Percentiles rank a stretch among this genome's conserved stretches.
Conservation (phyloP, 495 filamentous ascomycete genomes). For the Ascobolus immersus region DNA sequence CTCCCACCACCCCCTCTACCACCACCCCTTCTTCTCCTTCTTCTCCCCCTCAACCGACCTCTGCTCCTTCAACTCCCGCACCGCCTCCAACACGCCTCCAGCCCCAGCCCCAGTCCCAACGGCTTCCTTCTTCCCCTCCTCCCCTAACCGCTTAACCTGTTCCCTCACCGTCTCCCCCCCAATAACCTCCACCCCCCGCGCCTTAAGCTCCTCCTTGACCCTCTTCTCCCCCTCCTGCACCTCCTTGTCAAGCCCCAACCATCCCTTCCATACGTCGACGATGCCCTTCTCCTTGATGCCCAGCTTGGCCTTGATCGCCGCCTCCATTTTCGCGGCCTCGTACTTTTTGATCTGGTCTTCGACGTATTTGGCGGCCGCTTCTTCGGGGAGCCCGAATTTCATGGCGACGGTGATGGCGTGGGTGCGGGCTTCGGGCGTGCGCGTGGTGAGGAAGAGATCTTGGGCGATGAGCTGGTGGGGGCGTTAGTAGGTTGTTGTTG, state of each 20-base stretch:
- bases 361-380: no score
- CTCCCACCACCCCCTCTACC: constrained; percentile 8
- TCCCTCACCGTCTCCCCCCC: constrained; percentile 11
- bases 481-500: constrained; percentile 7
- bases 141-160: background rate
- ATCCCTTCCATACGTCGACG: constrained; percentile 20
- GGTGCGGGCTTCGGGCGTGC: background rate
- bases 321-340: constrained; percentile 22
- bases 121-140: constrained; percentile 13
- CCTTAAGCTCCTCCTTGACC: constrained; percentile 7
- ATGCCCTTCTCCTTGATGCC: constrained; percentile 16
- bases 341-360: no score
- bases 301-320: constrained; percentile 17
- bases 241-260: constrained; percentile 23
- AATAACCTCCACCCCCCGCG: no score
- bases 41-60: constrained; percentile 12
- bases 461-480: constrained; percentile 5
- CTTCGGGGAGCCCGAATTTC: constrained; percentile 1
- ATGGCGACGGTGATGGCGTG: background rate
- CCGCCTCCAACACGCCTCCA: no score
- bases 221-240: no score
- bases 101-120: no score
- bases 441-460: no score
- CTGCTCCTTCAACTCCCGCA: constrained; percentile 20
- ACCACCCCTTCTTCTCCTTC: constrained; percentile 2